Conservation (phyloP, 768 basidiomycete species). For the Dacryopinax primogenitus region DNA sequence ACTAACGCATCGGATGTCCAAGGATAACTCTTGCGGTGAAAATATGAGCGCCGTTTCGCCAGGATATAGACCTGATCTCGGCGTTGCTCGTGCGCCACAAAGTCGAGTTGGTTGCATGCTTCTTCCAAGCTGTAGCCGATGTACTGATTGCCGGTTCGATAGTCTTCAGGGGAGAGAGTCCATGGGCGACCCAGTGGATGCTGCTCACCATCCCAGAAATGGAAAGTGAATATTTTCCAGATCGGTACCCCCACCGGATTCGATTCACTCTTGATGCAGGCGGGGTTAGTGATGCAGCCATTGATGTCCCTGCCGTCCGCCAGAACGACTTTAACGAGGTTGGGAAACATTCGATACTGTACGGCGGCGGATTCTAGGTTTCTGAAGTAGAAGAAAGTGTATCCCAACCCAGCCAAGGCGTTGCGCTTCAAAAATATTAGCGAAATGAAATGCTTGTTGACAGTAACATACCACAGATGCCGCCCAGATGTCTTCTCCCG, state of each 20-base stretch:
- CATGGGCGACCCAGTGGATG: slow-evolving; percentile 9
- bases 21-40: not conserved
- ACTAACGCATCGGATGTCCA: not conserved
- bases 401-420: not conserved
- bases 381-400: not conserved
- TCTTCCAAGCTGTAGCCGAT: slow-evolving; percentile 13
- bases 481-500: not conserved
- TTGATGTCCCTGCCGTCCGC: not conserved
- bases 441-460: not conserved
- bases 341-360: not conserved
- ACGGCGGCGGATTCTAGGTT: not conserved
- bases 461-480: not conserved
- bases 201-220: not conserved
- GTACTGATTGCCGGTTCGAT: slow-evolving; percentile 12
- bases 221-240: not conserved
- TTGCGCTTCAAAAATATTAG: not conserved
- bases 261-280: not conserved
- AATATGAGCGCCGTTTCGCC: slow-evolving; percentile 11
- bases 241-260: not conserved
- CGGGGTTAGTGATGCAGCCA: not conserved
- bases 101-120: slow-evolving; percentile 8
- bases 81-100: slow-evolving; percentile 6
- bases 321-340: not conserved
- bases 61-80: slow-evolving; percentile 12
- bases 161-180: slow-evolving; percentile 14